These are phyloP conservation scores for Chamaecrista fasciculata DNA, from an alignment of 306 rosid genomes.

Conservation along the genomic window DNA sequence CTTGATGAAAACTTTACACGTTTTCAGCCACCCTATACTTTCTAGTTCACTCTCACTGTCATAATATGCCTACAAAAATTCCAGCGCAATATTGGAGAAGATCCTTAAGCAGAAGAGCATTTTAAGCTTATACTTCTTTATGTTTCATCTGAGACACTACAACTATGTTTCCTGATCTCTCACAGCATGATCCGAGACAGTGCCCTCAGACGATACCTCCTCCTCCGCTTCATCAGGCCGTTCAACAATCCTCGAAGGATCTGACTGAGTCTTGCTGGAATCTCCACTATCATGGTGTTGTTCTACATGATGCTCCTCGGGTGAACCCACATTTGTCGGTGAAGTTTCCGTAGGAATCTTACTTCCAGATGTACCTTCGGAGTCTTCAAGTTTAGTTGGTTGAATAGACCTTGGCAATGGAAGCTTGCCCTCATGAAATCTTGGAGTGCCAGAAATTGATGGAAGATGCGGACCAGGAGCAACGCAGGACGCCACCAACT, in stretches of 20 bases:
- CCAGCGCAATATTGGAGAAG: conserved; percentile 62
- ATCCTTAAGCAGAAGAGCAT: conserved; percentile 53
- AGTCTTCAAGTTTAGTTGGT: conserved; percentile 46
- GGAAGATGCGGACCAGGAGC: conserved; percentile 55
- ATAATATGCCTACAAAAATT: conserved; percentile 85
- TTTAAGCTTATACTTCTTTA: conserved; percentile 52
- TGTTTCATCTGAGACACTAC: conserved; percentile 37
- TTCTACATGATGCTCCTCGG: conserved; percentile 35
- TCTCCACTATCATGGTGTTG: conserved; percentile 57
- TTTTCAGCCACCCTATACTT: conserved; percentile 53
- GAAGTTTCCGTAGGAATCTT: conserved; percentile 40
- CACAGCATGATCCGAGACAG: conserved; percentile 77
- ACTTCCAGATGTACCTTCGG: conserved; percentile 41
- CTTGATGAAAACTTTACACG: conserved; percentile 69
- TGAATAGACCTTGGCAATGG: conserved; percentile 62
- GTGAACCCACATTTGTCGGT: conserved; percentile 35
- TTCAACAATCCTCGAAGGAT: conserved; percentile 58
- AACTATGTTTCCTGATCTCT: conserved; percentile 69
- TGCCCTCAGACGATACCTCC: conserved; percentile 88
- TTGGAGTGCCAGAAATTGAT: conserved; percentile 51
- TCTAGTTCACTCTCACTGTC: conserved; percentile 59
- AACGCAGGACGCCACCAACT: conserved; percentile 81
- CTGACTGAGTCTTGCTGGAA: conserved; percentile 89
- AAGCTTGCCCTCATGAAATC: conserved; percentile 44
- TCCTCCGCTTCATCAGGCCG: conserved; percentile 51